Base-by-base conservation (phyloP, 306 rosid species). In the Casuarina cunninghamiana region DNA sequence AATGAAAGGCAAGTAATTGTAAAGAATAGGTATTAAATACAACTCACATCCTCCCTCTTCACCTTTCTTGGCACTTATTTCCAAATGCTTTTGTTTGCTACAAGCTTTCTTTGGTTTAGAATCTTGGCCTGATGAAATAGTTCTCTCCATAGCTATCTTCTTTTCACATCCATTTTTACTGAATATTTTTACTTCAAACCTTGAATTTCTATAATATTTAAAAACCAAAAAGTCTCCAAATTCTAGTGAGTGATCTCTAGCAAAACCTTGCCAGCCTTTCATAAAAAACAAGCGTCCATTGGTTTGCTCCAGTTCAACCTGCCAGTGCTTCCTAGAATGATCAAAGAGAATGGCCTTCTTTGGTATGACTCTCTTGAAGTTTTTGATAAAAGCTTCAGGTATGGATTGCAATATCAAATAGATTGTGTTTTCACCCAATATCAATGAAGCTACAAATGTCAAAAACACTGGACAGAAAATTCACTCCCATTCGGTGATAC, bases 181-280 rank as follows among this genome's bases (percentile, higher is more conserved):
- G 42, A 32, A 70, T 21, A 70, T 70, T 41, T 70, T 70, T 2
- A 70, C 43, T 21, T 45, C 19, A 45, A 70, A 70, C 11, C 32
- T 4, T 26, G 3, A 46, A 5, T 38, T 48, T 12, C 57, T 35
- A 32, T 6, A 10, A 58, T 78, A 81, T 49, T 50, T 35, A 15
- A 86, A 83, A 66, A 61, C 1, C 10, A 86, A 38, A 16, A 86
- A 62, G 17, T 78, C 71, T 17, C 87, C 78, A 48, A 46, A 39
- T 43, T 43, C 44, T 42, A 81, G n/a, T 32, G 10, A 72, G 19
- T 83, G 61, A 51, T 75, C 62, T 48, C 51, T 69, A 12, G 43
- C 80, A 76, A 79, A 83, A 5, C 60, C 39, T 46, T 66, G 46
- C 81, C 84, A 83, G 2, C 75, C 58, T n/a, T 60, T 69, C 57